Percentiles rank a stretch among this genome's conserved stretches.
Evolutionary conservation across 2,329 filamentous ascomycete species (phyloP).

Genomic region (Sclerotinia spermophila): DNA sequence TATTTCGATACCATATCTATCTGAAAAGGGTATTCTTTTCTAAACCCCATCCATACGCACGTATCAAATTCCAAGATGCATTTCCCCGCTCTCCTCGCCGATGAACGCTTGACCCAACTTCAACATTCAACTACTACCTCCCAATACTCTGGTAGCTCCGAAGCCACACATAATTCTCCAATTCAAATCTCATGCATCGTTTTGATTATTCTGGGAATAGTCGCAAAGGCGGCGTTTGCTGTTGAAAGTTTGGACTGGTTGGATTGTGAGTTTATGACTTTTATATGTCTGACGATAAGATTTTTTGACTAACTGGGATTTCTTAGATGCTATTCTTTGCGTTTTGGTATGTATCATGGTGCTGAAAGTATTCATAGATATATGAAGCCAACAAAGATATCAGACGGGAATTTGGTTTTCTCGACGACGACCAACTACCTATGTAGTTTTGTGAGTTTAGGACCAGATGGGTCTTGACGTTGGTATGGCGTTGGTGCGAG

Average conservation of each 20-base stretch:
- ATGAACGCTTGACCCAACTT: not conserved
- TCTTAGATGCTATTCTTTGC: not conserved
- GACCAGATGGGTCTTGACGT: too few relatives aligned
- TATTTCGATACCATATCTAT: not conserved
- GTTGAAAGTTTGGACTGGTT: slow-evolving; percentile 5
- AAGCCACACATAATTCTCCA: not conserved
- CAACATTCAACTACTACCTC: not conserved
- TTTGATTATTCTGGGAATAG: not conserved
- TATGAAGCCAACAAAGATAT: not conserved
- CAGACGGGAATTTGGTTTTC: slow-evolving; percentile 11
- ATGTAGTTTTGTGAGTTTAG: slow-evolving; percentile 6
- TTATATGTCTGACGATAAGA: not conserved
- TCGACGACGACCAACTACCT: slow-evolving; percentile 7
- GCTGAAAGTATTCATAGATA: not conserved
- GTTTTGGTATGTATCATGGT: not conserved
- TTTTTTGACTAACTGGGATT: not conserved
- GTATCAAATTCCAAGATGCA: not conserved
- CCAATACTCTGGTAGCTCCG: not conserved
- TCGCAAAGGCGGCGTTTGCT: not conserved
- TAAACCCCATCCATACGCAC: not conserved
- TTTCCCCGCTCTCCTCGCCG: slow-evolving; percentile 9
- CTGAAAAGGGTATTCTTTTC: not conserved
- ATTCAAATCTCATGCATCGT: not conserved
- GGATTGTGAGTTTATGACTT: not conserved
- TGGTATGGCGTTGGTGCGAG: not conserved